Percentiles rank a stretch among this genome's conserved stretches.
Evolutionary conservation across 495 filamentous ascomycete species (phyloP).

Genomic region (Podospora bellae-mahoneyi): DNA sequence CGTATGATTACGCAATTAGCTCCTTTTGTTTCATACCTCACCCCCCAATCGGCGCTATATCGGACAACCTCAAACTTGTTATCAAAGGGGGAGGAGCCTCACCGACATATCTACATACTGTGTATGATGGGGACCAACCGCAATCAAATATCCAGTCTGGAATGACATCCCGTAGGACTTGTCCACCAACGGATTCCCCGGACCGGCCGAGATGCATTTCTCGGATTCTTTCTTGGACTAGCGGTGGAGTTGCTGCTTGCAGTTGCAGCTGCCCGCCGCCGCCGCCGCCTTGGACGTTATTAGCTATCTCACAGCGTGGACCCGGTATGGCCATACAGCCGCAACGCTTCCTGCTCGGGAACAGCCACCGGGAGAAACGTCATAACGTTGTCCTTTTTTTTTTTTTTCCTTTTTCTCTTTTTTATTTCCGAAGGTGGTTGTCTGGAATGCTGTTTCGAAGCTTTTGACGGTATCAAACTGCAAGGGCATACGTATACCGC

Average conservation of each 20-base stretch:
- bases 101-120: neutral
- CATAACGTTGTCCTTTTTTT: neutral
- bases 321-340: neutral
- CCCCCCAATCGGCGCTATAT: neutral
- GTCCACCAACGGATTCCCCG: neutral
- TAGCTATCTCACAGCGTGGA: neutral
- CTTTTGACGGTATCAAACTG: conserved; percentile 1
- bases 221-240: neutral
- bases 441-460: conserved; percentile 6
- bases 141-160: neutral
- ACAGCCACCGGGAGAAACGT: conserved; percentile 4
- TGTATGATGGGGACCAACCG: neutral
- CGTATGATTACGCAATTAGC: conserved; percentile 11
- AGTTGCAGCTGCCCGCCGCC: neutral
- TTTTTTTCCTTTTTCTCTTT: neutral
- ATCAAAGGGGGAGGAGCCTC: neutral
- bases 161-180: neutral
- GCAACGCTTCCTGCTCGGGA: neutral
- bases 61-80: neutral
- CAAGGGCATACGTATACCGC: conserved; percentile 4
- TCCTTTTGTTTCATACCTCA: neutral
- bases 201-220: conserved; percentile 13
- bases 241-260: conserved; percentile 1
- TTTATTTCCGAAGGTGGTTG: neutral
- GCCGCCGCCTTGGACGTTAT: neutral